A percentile compares a stretch with the other conserved stretches of the same genome.
Evolutionary conservation across 2,329 filamentous ascomycete genomes (phyloP).

Genomic region (Venturia effusa): DNA sequence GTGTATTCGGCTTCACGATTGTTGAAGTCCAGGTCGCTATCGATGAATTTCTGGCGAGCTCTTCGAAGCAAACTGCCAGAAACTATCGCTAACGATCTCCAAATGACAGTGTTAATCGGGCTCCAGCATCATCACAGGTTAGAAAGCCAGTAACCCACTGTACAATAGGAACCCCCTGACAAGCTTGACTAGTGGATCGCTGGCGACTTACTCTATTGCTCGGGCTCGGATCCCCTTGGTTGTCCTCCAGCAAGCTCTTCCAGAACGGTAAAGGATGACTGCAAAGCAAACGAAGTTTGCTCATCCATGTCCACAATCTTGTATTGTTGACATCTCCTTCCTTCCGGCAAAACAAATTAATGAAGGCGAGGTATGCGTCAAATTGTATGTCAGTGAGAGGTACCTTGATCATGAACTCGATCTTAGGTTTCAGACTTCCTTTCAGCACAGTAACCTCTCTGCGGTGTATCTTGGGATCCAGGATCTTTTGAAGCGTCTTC

Average conservation of each 20-base stretch:
- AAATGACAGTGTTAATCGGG: no score
- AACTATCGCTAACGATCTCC: no score
- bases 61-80: no score
- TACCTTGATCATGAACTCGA: constrained; percentile 71
- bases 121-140: no score
- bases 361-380: constrained; percentile 48
- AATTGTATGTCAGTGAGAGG: constrained; percentile 57
- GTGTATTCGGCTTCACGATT: no score
- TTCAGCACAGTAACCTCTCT: constrained; percentile 35
- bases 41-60: no score
- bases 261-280: constrained; percentile 46
- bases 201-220: neutral
- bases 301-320: constrained; percentile 45
- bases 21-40: no score
- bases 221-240: neutral
- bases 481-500: constrained; percentile 56
- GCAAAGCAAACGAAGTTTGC: constrained; percentile 42
- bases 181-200: no score
- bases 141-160: no score
- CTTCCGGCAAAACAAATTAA: constrained; percentile 26
- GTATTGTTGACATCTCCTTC: constrained; percentile 20
- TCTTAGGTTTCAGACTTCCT: constrained; percentile 60
- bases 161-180: no score
- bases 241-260: neutral
- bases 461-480: constrained; percentile 69